Base-by-base conservation (phyloP, 2,329 filamentous ascomycete genomes). In the Colletotrichum filicis region DNA sequence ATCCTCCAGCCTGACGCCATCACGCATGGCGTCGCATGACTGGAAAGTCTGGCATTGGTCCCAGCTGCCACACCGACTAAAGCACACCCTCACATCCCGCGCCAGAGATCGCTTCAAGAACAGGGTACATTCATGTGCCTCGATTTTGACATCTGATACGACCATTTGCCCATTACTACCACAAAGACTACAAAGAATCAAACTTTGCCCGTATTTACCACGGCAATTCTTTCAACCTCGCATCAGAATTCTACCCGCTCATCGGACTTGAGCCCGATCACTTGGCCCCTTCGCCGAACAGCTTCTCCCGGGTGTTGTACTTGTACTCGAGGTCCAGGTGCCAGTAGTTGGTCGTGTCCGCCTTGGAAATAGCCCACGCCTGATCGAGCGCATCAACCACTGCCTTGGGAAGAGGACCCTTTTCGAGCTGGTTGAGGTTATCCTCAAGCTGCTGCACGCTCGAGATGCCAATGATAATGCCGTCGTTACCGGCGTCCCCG, bases 361-460 rank as follows among this genome's bases (percentile, higher is more conserved):
- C 79, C 84, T 95, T 95, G 14, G 89, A 85, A n/a, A 92, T 85
- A 77, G 87, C 75, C 95, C 95, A 97, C 4, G 93, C 94, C 81
- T 94, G 85, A 76, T 97, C 94, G 71, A 97, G 84, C 14, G 89
- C 91, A 79, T 92, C 83, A 11, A 97, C 88, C 19, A 97, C 92
- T 30, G 95, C 93, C 14, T 93, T 90, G 0, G 94, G 94, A 75
- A 97, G 83, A 1, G 94, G 93, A 0, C 94, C 92, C 88, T 91
- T 90, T 79, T 92, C 89, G 35, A 92, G 79, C 74, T 87, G 83
- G 69, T 87, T 82, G 66, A 92, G 82, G 79, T 92, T 92, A 75
- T 85, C 83, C 77, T 87, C 85, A 42, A 92, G 83, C 81, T 92
- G 90, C 64, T 85, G 83, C 60, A 87, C 81, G 76, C 85, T 90